Conservation (phyloP, 768 basidiomycete species). For the Boletus speciosus region DNA sequence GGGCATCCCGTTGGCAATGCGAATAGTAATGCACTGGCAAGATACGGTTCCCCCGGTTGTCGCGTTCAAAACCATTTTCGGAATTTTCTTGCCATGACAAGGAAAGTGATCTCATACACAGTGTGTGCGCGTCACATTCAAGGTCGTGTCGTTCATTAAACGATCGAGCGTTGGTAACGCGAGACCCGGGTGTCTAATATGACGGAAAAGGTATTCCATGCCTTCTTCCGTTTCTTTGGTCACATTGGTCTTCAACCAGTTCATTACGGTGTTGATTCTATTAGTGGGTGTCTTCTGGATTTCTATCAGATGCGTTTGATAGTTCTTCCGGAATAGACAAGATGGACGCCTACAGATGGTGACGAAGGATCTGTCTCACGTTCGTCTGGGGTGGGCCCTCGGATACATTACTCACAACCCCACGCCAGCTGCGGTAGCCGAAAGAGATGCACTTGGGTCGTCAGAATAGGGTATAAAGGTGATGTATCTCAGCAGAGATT, state of each 20-base stretch:
- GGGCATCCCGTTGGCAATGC: background rate
- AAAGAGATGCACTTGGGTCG: background rate
- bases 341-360: conserved; percentile 12
- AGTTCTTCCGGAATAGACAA: background rate
- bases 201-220: background rate
- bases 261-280: too few species aligned
- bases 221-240: background rate
- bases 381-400: background rate
- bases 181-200: background rate
- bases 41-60: background rate
- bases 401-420: background rate
- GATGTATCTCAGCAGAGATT: background rate
- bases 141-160: background rate
- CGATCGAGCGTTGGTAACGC: background rate
- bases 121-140: background rate
- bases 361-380: background rate
- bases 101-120: too few species aligned
- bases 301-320: background rate
- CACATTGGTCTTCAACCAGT: background rate
- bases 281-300: too few species aligned
- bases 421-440: conserved; percentile 5
- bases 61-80: background rate
- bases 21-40: background rate
- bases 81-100: background rate
- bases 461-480: conserved; percentile 14